These are phyloP conservation scores for Actinomucor elegans DNA, from an alignment of 371 early-diverging fungal genomes.

Conservation along the genomic window DNA sequence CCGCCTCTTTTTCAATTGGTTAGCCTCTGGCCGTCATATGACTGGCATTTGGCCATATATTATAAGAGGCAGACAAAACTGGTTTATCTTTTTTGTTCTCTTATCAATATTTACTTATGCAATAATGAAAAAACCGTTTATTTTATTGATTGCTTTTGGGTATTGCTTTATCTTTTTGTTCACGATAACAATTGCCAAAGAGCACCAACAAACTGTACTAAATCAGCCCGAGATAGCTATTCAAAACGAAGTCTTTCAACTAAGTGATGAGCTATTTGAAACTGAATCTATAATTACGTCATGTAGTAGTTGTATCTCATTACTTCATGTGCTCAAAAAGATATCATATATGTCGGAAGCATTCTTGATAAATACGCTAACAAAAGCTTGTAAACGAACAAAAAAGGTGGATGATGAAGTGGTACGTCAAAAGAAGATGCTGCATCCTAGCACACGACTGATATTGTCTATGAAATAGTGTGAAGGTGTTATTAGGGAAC, in stretches of 20 bases:
- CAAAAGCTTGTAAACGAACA: constrained; percentile 31
- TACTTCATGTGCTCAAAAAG: constrained; percentile 13
- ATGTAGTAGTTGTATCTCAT: constrained; percentile 19
- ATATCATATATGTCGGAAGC: constrained; percentile 24
- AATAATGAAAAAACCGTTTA: background rate
- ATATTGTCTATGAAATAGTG: constrained; percentile 25
- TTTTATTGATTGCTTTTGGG: background rate
- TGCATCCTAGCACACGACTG: background rate
- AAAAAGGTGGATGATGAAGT: constrained; percentile 38
- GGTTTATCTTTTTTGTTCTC: background rate
- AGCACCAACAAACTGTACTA: constrained; percentile 8
- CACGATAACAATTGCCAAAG: background rate
- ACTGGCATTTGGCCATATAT: background rate
- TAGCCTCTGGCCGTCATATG: background rate
- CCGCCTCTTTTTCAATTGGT: too few relatives aligned
- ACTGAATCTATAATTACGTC: constrained; percentile 4
- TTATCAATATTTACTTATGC: background rate
- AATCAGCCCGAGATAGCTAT: constrained; percentile 8
- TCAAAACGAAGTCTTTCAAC: constrained; percentile 8
- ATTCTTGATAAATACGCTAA: constrained; percentile 27
- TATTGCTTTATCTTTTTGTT: background rate
- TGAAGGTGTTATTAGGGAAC: constrained; percentile 49
- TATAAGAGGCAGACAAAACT: background rate
- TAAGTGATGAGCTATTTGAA: constrained; percentile 2
- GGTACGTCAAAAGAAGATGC: constrained; percentile 34